Base-by-base conservation (phyloP, 495 filamentous ascomycete species). In the Trichoderma reesei region DNA sequence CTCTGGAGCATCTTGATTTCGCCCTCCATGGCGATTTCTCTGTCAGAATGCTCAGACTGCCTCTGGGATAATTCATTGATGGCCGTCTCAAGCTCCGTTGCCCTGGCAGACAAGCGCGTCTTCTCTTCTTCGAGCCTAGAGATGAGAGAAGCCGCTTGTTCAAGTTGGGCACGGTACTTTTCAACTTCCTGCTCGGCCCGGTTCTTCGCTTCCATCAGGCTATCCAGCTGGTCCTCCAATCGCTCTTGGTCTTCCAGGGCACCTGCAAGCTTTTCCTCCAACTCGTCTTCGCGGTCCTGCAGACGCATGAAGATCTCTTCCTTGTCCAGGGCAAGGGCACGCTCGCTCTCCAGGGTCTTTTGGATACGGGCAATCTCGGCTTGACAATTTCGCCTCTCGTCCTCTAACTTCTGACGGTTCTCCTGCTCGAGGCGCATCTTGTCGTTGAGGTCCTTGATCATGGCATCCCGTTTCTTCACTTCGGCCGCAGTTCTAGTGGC, bases 251-350 rank as follows among this genome's bases (percentile, higher is more conserved):
- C 95, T 18, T 96, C 89, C 59, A 97, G 82, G n/a, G 94, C 92
- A 39, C 87, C 94, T 13, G 91, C 83, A 26, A 99, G 79, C 75
- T 98, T 96, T 69, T 99, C 95, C 18, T 83, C 87, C 0, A 99
- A 80, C 69, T 97, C 92, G 4, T 86, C 85, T 72, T 98, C 94
- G 33, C 93, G 86, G 41, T 88, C 72, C 70, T 96, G 93, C n/a
- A 97, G 80, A 18, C 95, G 84, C 71, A 92, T 94, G 78, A 97
- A 97, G 42, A 99, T 98, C 66, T 98, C 94, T 67, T 99, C 95
- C 71, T 98, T 99, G 73, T 99, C 95, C 8, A 99, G 79, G 0
- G 95, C 95, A 37, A 99, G 78, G 26, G 92, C 90, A 63, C 95
- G 86, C 75, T 99, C 95, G 65, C 92, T 96, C 74, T 99, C 95